phyloP scores from a whole-genome alignment of 75 land plant species.

The Cupressus sempervirens region DNA sequence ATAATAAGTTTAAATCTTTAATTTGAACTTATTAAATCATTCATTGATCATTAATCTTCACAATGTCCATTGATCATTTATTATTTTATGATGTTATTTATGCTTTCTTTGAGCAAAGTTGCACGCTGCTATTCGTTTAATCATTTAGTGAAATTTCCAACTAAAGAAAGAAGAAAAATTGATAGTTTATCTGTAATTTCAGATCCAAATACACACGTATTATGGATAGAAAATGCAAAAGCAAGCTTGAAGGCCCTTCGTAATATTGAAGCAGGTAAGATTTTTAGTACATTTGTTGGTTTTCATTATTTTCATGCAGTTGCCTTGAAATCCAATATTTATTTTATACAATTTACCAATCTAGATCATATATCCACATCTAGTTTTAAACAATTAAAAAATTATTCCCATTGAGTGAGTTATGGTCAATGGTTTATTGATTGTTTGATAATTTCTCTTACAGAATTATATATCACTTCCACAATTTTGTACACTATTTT shows the following conservation, averaged over 20 bases:
- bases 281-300: neutral
- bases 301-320: neutral
- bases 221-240: constrained; percentile 73
- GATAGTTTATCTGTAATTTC: constrained; percentile 8
- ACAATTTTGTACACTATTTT: neutral
- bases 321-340: neutral
- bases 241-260: constrained; percentile 76
- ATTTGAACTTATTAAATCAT: too few species aligned
- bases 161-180: neutral
- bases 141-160: neutral
- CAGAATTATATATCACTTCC: neutral
- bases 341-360: neutral
- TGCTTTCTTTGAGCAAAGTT: neutral
- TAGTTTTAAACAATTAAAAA: neutral
- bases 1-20: too few species aligned
- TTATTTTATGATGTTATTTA: neutral
- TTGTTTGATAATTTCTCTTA: neutral
- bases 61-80: neutral
- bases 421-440: neutral
- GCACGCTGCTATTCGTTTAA: neutral
- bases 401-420: too few species aligned
- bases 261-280: constrained; percentile 66
- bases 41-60: too few species aligned
- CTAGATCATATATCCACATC: neutral
- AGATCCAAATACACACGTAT: constrained; percentile 90